Conservation (phyloP, 2,329 filamentous ascomycete genomes). For the Alternaria metachromatica region DNA sequence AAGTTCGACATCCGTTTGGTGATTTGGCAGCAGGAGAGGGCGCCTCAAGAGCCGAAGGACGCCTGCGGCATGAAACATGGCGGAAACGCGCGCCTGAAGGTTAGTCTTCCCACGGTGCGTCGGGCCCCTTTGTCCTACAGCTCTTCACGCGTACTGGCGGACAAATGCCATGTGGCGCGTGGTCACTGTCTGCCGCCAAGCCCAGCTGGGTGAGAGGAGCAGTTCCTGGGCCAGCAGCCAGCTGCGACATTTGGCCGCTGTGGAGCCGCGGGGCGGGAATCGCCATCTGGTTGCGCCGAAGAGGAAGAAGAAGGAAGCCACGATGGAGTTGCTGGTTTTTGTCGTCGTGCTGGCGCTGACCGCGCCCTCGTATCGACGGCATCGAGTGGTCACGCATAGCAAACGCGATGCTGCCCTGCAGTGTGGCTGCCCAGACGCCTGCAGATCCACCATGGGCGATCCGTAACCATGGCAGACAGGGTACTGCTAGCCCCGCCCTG, state of each 20-base stretch:
- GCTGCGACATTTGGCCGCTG: conserved; percentile 31
- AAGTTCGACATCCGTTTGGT: conserved; percentile 41
- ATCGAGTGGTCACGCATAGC: conserved; percentile 9
- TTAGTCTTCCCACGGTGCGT: conserved; percentile 13
- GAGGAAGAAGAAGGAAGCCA: background rate
- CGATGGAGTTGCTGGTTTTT: conserved; percentile 1
- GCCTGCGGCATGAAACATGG: conserved; percentile 42
- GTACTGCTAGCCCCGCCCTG: conserved; percentile 42
- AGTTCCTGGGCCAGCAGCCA: conserved; percentile 16
- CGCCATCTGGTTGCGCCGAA: conserved; percentile 1
- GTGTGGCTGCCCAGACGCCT: conserved; percentile 38
- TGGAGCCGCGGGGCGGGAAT: conserved; percentile 25
- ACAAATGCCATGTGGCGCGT: conserved; percentile 17
- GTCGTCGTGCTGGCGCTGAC: conserved; percentile 1
- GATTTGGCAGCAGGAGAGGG: conserved; percentile 43
- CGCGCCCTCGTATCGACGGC: background rate
- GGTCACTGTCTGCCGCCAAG: conserved; percentile 23
- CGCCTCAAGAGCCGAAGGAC: conserved; percentile 22
- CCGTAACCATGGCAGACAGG: conserved; percentile 47
- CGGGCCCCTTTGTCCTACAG: conserved; percentile 14
- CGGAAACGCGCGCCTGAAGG: conserved; percentile 16
- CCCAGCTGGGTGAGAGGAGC: conserved; percentile 26
- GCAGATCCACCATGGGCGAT: conserved; percentile 48
- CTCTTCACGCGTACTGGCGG: conserved; percentile 17
- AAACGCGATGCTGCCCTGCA: conserved; percentile 40